Percentiles rank a stretch among this genome's conserved stretches.
Conservation (phyloP, 2,329 filamentous ascomycete species). For the Paracoccidioides lutzii region DNA sequence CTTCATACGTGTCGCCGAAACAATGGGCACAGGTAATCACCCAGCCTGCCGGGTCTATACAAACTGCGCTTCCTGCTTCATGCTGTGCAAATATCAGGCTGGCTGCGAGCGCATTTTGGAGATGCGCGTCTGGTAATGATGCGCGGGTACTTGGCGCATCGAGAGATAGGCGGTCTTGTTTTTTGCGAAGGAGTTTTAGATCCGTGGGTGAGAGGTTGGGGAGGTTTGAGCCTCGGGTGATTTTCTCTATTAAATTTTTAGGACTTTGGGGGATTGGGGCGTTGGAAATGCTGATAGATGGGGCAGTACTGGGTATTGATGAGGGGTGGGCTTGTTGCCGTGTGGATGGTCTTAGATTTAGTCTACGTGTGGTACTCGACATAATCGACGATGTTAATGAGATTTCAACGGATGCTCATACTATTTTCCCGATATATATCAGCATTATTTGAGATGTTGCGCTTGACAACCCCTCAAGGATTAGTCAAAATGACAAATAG, state of each 20-base stretch:
- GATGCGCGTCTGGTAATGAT: neutral
- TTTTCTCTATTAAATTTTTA: neutral
- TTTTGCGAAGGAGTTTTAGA: constrained; percentile 7
- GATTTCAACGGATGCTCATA: too few species aligned
- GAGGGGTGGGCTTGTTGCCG: neutral
- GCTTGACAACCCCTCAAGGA: too few species aligned
- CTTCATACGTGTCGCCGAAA: constrained; percentile 30
- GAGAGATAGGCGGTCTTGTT: constrained; percentile 6
- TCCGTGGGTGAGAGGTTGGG: neutral
- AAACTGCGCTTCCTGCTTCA: constrained; percentile 41
- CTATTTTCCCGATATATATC: neutral
- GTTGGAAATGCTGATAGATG: neutral
- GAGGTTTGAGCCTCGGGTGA: neutral
- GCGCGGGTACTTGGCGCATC: neutral
- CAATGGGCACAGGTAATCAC: constrained; percentile 42
- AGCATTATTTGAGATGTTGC: too few species aligned
- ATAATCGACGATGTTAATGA: neutral
- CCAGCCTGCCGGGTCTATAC: constrained; percentile 33
- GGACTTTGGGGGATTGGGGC: neutral
- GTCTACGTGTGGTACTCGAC: neutral
- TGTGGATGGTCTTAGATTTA: neutral
- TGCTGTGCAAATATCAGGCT: constrained; percentile 37
- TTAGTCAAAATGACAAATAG: too few species aligned
- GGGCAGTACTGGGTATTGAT: neutral
- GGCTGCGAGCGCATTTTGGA: constrained; percentile 4